Evolutionary conservation across 257 asterid species (phyloP).

Genomic region (Solanum sitiens): DNA sequence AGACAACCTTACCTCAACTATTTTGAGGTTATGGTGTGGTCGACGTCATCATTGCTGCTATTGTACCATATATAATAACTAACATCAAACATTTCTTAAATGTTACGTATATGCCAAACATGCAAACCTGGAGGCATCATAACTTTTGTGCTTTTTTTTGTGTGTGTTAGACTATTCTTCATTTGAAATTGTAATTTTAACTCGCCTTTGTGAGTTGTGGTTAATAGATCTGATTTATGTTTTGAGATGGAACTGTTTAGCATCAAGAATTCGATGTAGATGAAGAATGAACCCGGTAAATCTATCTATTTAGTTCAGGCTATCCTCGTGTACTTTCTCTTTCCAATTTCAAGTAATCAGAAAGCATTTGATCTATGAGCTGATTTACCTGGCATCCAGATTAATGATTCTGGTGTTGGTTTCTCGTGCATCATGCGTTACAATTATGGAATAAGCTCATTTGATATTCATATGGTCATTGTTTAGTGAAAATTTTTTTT

Average conservation of each 20-base stretch:
- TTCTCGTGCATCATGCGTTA: background rate
- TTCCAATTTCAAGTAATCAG: background rate
- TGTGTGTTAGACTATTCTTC: background rate
- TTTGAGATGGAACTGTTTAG: background rate
- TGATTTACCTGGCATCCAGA: background rate
- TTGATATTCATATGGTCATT: background rate
- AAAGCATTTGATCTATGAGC: background rate
- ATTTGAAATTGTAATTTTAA: background rate
- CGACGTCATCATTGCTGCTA: background rate
- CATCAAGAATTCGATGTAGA: background rate
- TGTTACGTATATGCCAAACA: background rate
- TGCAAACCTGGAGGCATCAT: background rate
- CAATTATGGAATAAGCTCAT: background rate
- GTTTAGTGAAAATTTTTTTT: background rate
- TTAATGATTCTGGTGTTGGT: background rate
- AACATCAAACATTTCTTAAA: background rate
- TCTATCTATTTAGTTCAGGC: background rate
- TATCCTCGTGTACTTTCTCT: background rate
- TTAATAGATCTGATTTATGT: background rate
- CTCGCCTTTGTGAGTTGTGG: background rate
- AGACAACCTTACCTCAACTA: background rate
- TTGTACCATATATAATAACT: background rate
- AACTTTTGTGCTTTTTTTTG: background rate
- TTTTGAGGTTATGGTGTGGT: background rate
- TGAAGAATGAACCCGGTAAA: background rate